Evolutionary conservation across 306 rosid genomes (phyloP).

Genomic region (Fragaria iinumae): DNA sequence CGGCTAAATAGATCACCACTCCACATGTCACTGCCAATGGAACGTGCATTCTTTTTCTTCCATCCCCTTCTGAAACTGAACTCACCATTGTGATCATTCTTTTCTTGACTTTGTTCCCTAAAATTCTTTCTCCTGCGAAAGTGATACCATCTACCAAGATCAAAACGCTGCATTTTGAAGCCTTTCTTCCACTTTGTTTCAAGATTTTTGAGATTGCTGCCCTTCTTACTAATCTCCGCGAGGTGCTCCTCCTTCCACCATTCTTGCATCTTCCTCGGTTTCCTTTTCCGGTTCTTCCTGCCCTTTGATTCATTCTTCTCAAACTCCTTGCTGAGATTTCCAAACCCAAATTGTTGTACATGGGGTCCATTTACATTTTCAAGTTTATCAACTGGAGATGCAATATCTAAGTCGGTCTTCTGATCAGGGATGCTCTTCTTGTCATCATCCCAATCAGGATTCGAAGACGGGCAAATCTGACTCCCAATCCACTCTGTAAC

Average conservation of each 20-base stretch:
- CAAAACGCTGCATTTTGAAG: constrained; percentile 73
- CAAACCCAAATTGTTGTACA: constrained; percentile 34
- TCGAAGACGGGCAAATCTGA: constrained; percentile 79
- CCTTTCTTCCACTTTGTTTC: constrained; percentile 65
- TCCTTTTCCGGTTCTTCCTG: constrained; percentile 60
- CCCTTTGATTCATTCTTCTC: constrained; percentile 46
- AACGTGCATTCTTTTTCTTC: constrained; percentile 62
- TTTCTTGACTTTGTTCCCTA: constrained; percentile 41
- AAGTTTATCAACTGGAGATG: constrained; percentile 48
- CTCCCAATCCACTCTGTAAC: constrained; percentile 98
- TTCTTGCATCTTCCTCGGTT: constrained; percentile 83
- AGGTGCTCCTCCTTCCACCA: constrained; percentile 98
- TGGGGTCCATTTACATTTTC: constrained; percentile 45
- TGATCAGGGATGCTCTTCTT: constrained; percentile 48
- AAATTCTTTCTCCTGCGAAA: constrained; percentile 44
- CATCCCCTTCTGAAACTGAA: constrained; percentile 91
- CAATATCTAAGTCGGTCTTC: constrained; percentile 39
- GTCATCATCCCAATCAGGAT: constrained; percentile 81
- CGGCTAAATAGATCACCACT: constrained; percentile 91
- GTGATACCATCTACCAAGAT: constrained; percentile 58
- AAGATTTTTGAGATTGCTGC: constrained; percentile 46
- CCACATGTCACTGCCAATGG: constrained; percentile 74
- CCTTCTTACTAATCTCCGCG: constrained; percentile 77
- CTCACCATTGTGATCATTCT: constrained; percentile 62
- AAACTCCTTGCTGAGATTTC: constrained; percentile 30